Evolutionary conservation across 768 basidiomycete species (phyloP).

Genomic region (Asterophora parasitica): DNA sequence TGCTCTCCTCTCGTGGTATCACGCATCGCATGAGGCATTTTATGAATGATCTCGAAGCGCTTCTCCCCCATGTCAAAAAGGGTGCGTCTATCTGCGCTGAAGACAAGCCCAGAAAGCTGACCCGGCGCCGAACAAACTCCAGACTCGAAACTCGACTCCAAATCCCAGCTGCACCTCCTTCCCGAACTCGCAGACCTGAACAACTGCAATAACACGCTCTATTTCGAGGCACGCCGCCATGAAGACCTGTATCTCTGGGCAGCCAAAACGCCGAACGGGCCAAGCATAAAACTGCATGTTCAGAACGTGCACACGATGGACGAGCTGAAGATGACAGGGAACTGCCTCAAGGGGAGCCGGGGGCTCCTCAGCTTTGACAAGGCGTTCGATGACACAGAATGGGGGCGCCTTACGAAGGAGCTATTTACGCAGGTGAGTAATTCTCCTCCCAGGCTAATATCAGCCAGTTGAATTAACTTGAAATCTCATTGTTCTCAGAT

Average conservation of each 20-base stretch:
- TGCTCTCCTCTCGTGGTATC: conserved; percentile 90
- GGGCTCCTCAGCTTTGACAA: conserved; percentile 92
- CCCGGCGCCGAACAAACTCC: neutral
- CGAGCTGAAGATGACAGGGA: conserved; percentile 98
- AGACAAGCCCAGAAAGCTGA: neutral
- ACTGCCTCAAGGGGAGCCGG: conserved; percentile 93
- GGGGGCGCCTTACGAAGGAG: conserved; percentile 86
- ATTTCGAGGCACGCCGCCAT: conserved; percentile 94
- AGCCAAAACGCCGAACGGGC: conserved; percentile 95
- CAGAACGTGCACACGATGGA: conserved; percentile 99
- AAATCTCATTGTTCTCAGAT: conserved; percentile 49
- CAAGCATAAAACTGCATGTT: conserved; percentile 95
- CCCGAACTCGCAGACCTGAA: conserved; percentile 96
- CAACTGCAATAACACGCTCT: conserved; percentile 96
- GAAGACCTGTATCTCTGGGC: conserved; percentile 98
- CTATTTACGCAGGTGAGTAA: conserved; percentile 84
- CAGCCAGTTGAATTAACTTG: neutral
- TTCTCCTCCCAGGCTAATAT: conserved; percentile 1
- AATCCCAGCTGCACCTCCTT: conserved; percentile 85
- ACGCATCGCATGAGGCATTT: conserved; percentile 97
- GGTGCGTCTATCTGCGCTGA: conserved; percentile 43
- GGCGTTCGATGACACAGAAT: conserved; percentile 84
- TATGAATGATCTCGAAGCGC: conserved; percentile 87
- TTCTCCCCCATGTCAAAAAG: conserved; percentile 95
- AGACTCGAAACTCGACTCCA: conserved; percentile 98